Evolutionary conservation across 2,329 filamentous ascomycete genomes (phyloP), one percentile per base, ranked within the genome.

Genomic region (Orbilia blumenaviensis): DNA sequence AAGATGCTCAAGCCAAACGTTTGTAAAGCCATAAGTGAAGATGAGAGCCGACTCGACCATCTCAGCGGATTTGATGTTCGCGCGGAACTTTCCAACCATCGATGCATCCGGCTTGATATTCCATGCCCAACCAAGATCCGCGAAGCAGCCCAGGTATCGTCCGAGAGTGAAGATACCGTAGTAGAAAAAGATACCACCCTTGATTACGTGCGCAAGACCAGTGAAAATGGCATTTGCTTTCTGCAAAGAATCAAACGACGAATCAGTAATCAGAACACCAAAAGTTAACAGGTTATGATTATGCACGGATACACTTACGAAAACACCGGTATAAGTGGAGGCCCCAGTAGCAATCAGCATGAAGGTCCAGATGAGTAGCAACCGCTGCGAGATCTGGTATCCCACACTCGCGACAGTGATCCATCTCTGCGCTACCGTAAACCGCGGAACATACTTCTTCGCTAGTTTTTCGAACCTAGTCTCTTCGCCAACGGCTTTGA

Each of bases 111-210:
- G 93, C 74, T 91, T 91, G 74, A 94, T 83, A 80, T 98, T 98
- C 94, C 84, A 81, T 79, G 87, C 86, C 94, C 94, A 98, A 78
- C 94, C 94, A 68, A 94, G 87, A 75, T 97, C 92, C 71, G 91
- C 90, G 82, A 96, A 98, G 82, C 91, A 92, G 25, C 94, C 94
- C 81, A 93, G 89, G 91, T 93, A 97, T 67, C 94, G 90, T 29
- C 93, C 93, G 2, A 98, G 86, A 0, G 92, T 96, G 75, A 97
- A 84, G 18, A 97, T 84, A 7, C 94, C 94, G 78, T 96, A 92
- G 90, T 92, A 95, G 84, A 97, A 93, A 85, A 98, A 98, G 66
- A 98, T 91, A 2, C 92, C 92, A 50, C 94, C 94, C 82, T 98
- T 98, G 82, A 97, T 89, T 85, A 92, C 97, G 81, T 98, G 94